Conservation (phyloP, 176 grass and related monocot species). For the Aegilops longissima region DNA sequence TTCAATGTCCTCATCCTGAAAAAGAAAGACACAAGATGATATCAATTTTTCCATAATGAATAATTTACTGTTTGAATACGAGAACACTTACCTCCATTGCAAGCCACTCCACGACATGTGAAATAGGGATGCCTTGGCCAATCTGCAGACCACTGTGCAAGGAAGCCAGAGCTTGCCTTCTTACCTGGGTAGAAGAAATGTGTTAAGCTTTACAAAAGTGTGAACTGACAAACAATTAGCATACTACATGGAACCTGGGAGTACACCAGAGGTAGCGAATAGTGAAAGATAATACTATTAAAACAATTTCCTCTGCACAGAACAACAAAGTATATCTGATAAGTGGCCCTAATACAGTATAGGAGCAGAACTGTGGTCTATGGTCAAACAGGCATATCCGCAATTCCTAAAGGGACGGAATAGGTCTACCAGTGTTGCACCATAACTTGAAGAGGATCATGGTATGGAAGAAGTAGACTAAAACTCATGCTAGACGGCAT, state of each 20-base stretch:
- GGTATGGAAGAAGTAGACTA: constrained; percentile 12
- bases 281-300: constrained; percentile 1
- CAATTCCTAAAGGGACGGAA: background rate
- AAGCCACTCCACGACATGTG: constrained; percentile 69
- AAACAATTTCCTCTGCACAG: background rate
- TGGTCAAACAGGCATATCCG: background rate
- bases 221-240: constrained; percentile 27
- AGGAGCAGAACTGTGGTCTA: constrained; percentile 10
- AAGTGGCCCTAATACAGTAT: background rate
- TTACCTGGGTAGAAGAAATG: constrained; percentile 54
- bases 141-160: constrained; percentile 83
- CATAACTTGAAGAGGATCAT: background rate
- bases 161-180: constrained; percentile 85
- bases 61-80: constrained; percentile 24
- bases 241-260: constrained; percentile 13
- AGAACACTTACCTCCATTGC: constrained; percentile 70
- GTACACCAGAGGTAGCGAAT: background rate
- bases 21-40: constrained; percentile 19
- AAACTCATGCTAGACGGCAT: background rate
- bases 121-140: constrained; percentile 89
- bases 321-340: background rate
- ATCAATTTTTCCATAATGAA: background rate
- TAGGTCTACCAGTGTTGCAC: background rate
- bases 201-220: constrained; percentile 37
- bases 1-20: constrained; percentile 72